A percentile compares a stretch with the other conserved stretches of the same genome.
phyloP scores from a whole-genome alignment of 192 early-diverging fungal genomes.

The Jimgerdemannia flammicorona region DNA sequence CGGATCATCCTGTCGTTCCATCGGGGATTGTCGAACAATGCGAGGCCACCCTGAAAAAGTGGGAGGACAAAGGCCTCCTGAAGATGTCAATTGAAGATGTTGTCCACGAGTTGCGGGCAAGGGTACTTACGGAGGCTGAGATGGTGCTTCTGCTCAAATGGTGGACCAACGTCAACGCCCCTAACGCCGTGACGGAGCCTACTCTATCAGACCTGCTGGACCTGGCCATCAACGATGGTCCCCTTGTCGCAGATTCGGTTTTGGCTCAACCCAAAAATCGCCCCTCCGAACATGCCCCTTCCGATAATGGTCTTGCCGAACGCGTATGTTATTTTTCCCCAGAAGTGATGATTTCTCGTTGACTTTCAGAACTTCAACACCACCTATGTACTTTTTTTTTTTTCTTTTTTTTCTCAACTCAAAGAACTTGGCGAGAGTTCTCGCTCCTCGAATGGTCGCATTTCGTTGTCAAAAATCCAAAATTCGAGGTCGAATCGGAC shows the following conservation, averaged over 20 bases:
- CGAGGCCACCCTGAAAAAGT: too few relatives aligned
- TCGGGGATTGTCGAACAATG: too few relatives aligned
- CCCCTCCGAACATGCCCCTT: constrained; percentile 56
- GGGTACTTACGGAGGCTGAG: constrained; percentile 53
- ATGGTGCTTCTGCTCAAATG: constrained; percentile 68
- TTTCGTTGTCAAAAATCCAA: constrained; percentile 31
- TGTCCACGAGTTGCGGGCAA: constrained; percentile 52
- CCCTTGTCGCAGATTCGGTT: constrained; percentile 49
- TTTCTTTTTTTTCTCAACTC: too few relatives aligned
- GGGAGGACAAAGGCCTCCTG: too few relatives aligned
- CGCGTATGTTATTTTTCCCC: not conserved
- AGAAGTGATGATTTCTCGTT: too few relatives aligned
- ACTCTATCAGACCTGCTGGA: too few relatives aligned
- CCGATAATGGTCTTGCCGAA: constrained; percentile 59
- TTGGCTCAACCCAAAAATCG: constrained; percentile 63
- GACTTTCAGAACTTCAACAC: too few relatives aligned
- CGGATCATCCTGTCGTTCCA: constrained; percentile 45
- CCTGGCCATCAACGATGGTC: constrained; percentile 21
- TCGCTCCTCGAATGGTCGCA: constrained; percentile 58
- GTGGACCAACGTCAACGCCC: constrained; percentile 58
- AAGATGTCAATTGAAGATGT: constrained; percentile 51
- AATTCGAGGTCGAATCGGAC: constrained; percentile 42
- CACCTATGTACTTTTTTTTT: too few relatives aligned
- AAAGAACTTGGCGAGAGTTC: constrained; percentile 41
- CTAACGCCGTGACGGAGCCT: constrained; percentile 3